Conservation (phyloP, 2,329 filamentous ascomycete genomes). For the Colletotrichum sublineola region DNA sequence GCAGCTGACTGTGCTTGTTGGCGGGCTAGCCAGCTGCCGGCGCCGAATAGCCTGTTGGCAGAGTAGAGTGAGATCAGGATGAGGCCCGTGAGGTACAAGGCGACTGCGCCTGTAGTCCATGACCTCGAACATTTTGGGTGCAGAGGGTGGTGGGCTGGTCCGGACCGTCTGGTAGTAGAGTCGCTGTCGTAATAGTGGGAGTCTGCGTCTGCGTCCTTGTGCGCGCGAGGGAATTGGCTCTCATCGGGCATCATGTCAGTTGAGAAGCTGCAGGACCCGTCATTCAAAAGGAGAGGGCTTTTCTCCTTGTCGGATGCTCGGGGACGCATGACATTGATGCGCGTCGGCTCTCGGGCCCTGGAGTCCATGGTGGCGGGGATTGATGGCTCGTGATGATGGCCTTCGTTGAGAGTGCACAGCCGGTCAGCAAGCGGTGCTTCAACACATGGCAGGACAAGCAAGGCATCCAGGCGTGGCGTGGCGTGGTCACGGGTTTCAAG, state of each 20-base stretch:
- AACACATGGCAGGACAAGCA: conserved; percentile 24
- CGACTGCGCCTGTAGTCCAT: conserved; percentile 34
- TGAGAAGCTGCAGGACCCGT: conserved; percentile 39
- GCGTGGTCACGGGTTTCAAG: conserved; percentile 20
- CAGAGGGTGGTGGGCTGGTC: conserved; percentile 2
- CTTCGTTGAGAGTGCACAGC: conserved; percentile 31
- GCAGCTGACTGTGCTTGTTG: conserved; percentile 29
- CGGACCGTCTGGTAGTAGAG: background rate
- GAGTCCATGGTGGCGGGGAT: conserved; percentile 35
- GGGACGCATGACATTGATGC: conserved; percentile 39
- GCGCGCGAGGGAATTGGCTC: conserved; percentile 22
- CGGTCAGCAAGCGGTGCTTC: conserved; percentile 25
- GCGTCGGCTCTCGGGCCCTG: conserved; percentile 33
- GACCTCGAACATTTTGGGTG: conserved; percentile 22
- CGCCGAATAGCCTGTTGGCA: conserved; percentile 40
- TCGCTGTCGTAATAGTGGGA: background rate
- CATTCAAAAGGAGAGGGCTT: conserved; percentile 37
- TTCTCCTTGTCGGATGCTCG: conserved; percentile 32
- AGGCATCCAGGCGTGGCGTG: conserved; percentile 25
- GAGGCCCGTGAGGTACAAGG: conserved; percentile 41
- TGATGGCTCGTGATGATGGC: background rate
- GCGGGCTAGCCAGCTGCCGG: conserved; percentile 40
- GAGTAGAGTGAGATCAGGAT: conserved; percentile 40
- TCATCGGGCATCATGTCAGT: conserved; percentile 38
- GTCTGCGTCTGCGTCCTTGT: background rate